Conservation (phyloP, 148 eudicot species). For the Rhododendron griersonianum region DNA sequence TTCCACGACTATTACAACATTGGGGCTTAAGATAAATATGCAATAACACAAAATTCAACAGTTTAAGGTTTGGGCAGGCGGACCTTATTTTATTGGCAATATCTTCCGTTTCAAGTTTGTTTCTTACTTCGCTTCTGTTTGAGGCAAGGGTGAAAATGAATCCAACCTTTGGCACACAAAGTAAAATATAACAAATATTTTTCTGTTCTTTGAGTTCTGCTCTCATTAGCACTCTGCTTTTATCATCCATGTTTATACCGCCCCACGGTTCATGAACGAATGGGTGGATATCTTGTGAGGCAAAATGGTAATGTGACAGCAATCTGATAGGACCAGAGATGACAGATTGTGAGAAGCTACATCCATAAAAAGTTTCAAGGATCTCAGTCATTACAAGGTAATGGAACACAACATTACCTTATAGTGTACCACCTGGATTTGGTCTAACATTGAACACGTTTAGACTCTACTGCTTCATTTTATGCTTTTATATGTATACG, state of each 20-base stretch:
- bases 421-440: background rate
- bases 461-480: background rate
- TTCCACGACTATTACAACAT: background rate
- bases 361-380: conserved; percentile 17
- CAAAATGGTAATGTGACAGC: conserved; percentile 16
- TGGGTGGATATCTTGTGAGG: conserved; percentile 16
- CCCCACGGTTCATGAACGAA: conserved; percentile 15
- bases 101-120: conserved; percentile 1
- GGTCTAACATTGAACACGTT: background rate
- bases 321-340: conserved; percentile 15
- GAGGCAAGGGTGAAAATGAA: background rate
- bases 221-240: conserved; percentile 10
- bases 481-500: background rate
- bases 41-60: background rate
- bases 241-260: background rate
- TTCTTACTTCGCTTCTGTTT: background rate
- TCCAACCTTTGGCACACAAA: background rate
- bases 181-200: background rate
- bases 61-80: background rate
- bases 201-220: background rate
- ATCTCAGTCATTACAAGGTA: conserved; percentile 15
- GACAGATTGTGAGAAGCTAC: conserved; percentile 1
- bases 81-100: background rate
- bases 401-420: conserved; percentile 9
- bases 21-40: background rate